phyloP scores from a whole-genome alignment of 2,329 filamentous ascomycete genomes.

The Alternaria arborescens region DNA sequence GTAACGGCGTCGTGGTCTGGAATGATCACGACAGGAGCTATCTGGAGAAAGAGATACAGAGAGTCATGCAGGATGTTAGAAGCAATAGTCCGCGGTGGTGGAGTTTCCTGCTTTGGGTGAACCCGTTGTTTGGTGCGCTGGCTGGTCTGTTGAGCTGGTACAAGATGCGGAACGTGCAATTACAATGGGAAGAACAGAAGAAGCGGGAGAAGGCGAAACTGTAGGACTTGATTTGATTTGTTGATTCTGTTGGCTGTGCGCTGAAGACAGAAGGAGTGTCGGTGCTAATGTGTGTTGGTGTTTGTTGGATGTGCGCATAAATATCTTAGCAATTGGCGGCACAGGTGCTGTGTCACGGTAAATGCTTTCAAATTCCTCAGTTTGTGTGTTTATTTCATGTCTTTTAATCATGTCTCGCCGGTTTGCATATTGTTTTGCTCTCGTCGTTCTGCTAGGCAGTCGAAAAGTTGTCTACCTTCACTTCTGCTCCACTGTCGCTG shows the following conservation, averaged over 20 bases:
- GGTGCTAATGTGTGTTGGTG: slow-evolving; percentile 10
- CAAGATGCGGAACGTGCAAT: slow-evolving; percentile 74
- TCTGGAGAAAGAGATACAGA: slow-evolving; percentile 71
- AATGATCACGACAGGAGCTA: slow-evolving; percentile 82
- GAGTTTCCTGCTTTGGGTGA: slow-evolving; percentile 73
- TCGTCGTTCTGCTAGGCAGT: background rate
- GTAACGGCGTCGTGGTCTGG: slow-evolving; percentile 82
- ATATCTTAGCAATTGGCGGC: slow-evolving; percentile 23
- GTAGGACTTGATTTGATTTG: slow-evolving; percentile 40
- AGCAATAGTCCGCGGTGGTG: slow-evolving; percentile 79
- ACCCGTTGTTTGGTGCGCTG: slow-evolving; percentile 76
- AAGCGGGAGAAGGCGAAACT: slow-evolving; percentile 67
- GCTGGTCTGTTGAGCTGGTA: slow-evolving; percentile 76
- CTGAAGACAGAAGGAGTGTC: slow-evolving; percentile 4
- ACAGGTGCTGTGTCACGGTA: slow-evolving; percentile 18
- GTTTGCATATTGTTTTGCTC: background rate
- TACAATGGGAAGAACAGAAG: slow-evolving; percentile 71
- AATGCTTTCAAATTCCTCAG: slow-evolving; percentile 3
- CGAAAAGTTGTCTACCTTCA: slow-evolving; percentile 10
- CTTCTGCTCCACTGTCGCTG: background rate
- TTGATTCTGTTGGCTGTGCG: background rate
- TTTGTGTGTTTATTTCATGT: background rate
- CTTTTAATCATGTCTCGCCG: background rate
- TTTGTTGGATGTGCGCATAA: slow-evolving; percentile 17
- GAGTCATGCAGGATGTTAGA: slow-evolving; percentile 70